These are phyloP conservation scores for Kodamaea neixiangensis DNA, from an alignment of 805 yeast species.

Conservation along the genomic window DNA sequence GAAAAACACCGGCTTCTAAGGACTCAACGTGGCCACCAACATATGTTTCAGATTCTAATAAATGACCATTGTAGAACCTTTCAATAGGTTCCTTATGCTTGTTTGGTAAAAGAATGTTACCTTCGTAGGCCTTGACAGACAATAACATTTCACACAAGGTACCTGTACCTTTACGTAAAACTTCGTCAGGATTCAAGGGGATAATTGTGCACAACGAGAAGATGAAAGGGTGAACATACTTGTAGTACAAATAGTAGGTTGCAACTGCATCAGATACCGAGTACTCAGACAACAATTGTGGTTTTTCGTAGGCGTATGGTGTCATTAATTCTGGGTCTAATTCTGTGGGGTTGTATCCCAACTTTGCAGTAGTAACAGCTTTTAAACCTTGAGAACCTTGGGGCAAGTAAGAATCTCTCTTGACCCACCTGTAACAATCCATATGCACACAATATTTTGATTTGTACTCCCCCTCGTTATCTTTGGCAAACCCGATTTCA, in stretches of 20 bases:
- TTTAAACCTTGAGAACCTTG: conserved; percentile 98
- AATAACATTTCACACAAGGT: conserved; percentile 96
- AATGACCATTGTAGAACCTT: conserved; percentile 90
- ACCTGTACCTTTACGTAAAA: conserved; percentile 95
- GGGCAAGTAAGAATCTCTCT: conserved; percentile 94
- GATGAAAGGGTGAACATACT: conserved; percentile 95
- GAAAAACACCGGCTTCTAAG: conserved; percentile 94
- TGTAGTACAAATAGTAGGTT: conserved; percentile 91
- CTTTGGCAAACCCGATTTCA: conserved; percentile 92
- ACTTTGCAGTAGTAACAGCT: conserved; percentile 93
- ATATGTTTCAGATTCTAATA: conserved; percentile 92
- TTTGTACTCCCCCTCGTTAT: conserved; percentile 88
- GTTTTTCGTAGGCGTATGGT: conserved; percentile 92
- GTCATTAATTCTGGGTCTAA: conserved; percentile 98
- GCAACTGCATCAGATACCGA: conserved; percentile 99
- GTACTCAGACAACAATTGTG: conserved; percentile 90
- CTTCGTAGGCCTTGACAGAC: conserved; percentile 91
- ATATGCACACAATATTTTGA: conserved; percentile 91
- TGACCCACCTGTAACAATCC: conserved; percentile 98
- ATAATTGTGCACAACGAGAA: conserved; percentile 93
- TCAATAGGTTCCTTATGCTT: conserved; percentile 94
- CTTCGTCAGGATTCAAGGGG: conserved; percentile 96
- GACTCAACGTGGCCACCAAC: conserved; percentile 99
- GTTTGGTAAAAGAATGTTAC: conserved; percentile 80
- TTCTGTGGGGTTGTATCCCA: conserved; percentile 96